Evolutionary conservation across 345 rosid species (phyloP), one percentile per base, ranked within the genome.

Genomic region (Salix udensis): DNA sequence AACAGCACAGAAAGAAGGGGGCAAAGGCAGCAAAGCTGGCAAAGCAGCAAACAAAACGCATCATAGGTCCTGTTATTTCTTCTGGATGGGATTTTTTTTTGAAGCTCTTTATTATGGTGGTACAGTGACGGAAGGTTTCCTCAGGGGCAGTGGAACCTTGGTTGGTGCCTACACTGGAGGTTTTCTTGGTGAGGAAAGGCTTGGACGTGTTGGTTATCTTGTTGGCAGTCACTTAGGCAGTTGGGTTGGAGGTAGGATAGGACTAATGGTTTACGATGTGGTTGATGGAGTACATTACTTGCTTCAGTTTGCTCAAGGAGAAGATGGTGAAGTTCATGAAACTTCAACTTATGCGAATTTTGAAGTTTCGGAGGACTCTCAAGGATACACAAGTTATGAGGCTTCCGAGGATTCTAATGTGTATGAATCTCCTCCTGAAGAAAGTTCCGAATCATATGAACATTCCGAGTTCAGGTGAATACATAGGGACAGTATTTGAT

Each of bases 191-290:
- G 98, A 96, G 81, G 87, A 88, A 74, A 89, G 91, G 46, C 85
- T 96, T 44, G 99, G 99, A 74, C 87, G 91, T 70, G 70, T 93
- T 0, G 99, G 99, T 36, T 93, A 93, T 82, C 94, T 93, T 36
- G 93, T 88, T 21, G 99, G 99, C 13, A 93, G 99, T 83, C 91
- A 83, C 55, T 62, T 96, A 70, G 99, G 99, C 68, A 91, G 96
- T 90, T 96, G 99, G 98, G 71, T 92, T n/a, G 99, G 99, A 1
- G 99, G 94, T 72, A 85, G 99, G 73, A 84, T 96, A 10, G 99
- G 97, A 18, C 83, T 96, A 13, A 96, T 96, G 99, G 87, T 89
- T 37, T 93, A 93, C 31, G 99, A 96, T 80, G 94, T 96, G 70
- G 87, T 83, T 61, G 88, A 84, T 75, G 99, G 99, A 28, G 87